Conservation (phyloP, 1,284 basidiomycete species). For the Pseudozyma flocculosa region DNA sequence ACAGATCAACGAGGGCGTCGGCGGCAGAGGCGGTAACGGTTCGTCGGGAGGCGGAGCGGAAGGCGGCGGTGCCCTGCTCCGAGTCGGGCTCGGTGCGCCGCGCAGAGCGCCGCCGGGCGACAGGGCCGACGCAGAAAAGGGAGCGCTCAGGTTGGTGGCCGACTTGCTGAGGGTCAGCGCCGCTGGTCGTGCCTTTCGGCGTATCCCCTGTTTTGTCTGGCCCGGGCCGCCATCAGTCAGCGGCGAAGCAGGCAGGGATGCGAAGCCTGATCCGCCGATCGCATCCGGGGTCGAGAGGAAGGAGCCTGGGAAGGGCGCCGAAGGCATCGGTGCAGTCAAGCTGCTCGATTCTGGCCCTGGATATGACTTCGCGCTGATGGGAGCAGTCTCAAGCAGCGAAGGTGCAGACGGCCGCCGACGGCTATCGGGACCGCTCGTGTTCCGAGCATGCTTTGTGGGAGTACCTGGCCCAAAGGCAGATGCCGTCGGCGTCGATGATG, state of each 20-base stretch:
- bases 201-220: constrained; percentile 20
- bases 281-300: background rate
- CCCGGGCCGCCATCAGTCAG: constrained; percentile 2
- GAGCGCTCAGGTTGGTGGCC: constrained; percentile 3
- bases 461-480: too few species aligned
- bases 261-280: background rate
- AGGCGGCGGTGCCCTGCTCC: constrained; percentile 23
- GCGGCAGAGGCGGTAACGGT: constrained; percentile 41
- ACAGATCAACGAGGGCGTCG: constrained; percentile 16
- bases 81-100: constrained; percentile 22
- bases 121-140: background rate
- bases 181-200: constrained; percentile 22
- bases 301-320: background rate
- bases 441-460: too few species aligned
- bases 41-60: constrained; percentile 32
- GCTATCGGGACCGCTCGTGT: too few species aligned
- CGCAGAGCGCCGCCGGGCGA: background rate
- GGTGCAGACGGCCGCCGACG: too few species aligned
- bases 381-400: background rate
- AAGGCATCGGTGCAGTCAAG: background rate
- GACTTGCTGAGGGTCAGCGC: constrained; percentile 16
- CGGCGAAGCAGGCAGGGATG: background rate
- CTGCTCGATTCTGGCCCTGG: background rate
- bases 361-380: too few species aligned
- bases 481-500: too few species aligned